Percentiles rank a stretch among this genome's conserved stretches.
Conservation (phyloP, 2,329 filamentous ascomycete species). For the Allantophomopsis cytisporea region DNA sequence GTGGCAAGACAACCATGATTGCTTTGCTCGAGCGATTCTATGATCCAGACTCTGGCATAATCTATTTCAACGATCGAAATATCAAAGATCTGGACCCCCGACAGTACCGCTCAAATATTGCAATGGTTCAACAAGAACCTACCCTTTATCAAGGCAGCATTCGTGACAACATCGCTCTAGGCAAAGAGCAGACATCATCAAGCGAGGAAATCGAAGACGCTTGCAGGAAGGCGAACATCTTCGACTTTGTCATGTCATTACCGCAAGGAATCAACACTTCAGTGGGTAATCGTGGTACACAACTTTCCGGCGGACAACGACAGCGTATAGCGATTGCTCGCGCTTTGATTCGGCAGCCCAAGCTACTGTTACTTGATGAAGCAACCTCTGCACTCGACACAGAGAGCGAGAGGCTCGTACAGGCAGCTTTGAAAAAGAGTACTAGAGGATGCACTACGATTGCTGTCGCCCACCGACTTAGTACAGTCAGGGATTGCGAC, state of each 20-base stretch:
- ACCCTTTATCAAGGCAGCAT: conserved; percentile 54
- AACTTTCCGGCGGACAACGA: conserved; percentile 86
- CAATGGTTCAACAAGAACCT: conserved; percentile 60
- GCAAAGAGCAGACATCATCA: conserved; percentile 30
- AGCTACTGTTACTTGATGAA: conserved; percentile 57
- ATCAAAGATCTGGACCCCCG: conserved; percentile 42
- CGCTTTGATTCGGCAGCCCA: conserved; percentile 51
- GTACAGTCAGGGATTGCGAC: conserved; percentile 67
- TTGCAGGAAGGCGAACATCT: conserved; percentile 77
- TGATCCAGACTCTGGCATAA: conserved; percentile 43
- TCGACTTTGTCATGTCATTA: conserved; percentile 70
- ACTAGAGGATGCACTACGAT: conserved; percentile 29
- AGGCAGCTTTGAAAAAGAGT: conserved; percentile 3
- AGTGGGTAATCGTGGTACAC: conserved; percentile 79
- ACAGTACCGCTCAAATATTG: conserved; percentile 48
- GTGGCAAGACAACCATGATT: conserved; percentile 62
- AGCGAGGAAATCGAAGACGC: conserved; percentile 58
- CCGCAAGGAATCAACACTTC: conserved; percentile 73
- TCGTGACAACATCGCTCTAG: conserved; percentile 54
- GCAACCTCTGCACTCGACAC: conserved; percentile 58
- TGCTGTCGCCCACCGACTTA: conserved; percentile 64
- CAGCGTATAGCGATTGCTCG: conserved; percentile 82
- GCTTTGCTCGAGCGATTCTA: conserved; percentile 57
- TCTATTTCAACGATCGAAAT: conserved; percentile 46
- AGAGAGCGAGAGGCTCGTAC: conserved; percentile 42